Percentiles rank a stretch among this genome's conserved stretches.
Evolutionary conservation across 140 eudicot genomes (phyloP).

Genomic region (Ambrosia hybrid): DNA sequence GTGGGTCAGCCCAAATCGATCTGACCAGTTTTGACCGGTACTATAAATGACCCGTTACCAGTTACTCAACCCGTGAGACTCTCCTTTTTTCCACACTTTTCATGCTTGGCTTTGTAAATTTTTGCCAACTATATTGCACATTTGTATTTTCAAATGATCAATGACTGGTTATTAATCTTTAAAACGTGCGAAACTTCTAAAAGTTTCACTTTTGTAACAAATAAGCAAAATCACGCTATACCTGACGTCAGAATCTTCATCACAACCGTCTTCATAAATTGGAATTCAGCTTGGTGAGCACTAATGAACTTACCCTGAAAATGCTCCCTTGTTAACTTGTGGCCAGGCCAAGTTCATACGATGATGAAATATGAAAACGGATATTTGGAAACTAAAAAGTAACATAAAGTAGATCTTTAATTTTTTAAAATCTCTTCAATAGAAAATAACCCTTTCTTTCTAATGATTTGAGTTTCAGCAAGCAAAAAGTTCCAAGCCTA

Average conservation of each 20-base stretch:
- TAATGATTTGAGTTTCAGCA: not conserved
- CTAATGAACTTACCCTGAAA: conserved; percentile 69
- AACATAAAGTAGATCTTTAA: not conserved
- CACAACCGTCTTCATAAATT: conserved; percentile 51
- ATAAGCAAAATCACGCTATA: conserved; percentile 25
- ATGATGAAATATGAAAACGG: not conserved
- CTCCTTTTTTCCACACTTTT: not conserved
- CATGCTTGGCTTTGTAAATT: not conserved
- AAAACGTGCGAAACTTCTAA: not conserved
- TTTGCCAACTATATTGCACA: not conserved
- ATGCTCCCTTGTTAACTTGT: conserved; percentile 20
- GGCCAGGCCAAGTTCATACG: not conserved
- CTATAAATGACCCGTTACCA: not conserved
- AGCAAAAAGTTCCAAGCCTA: conserved; percentile 1
- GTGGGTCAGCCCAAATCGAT: not conserved
- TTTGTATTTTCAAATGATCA: conserved; percentile 4
- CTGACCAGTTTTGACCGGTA: not conserved
- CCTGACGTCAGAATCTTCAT: conserved; percentile 59
- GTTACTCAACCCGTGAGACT: not conserved
- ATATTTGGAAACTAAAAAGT: conserved; percentile 13
- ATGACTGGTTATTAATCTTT: not conserved
- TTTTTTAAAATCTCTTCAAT: no score
- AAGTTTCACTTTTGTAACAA: not conserved
- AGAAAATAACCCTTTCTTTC: not conserved
- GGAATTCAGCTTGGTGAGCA: conserved; percentile 71